Conservation (phyloP, 495 filamentous ascomycete species). For the Penicillium pulvis region DNA sequence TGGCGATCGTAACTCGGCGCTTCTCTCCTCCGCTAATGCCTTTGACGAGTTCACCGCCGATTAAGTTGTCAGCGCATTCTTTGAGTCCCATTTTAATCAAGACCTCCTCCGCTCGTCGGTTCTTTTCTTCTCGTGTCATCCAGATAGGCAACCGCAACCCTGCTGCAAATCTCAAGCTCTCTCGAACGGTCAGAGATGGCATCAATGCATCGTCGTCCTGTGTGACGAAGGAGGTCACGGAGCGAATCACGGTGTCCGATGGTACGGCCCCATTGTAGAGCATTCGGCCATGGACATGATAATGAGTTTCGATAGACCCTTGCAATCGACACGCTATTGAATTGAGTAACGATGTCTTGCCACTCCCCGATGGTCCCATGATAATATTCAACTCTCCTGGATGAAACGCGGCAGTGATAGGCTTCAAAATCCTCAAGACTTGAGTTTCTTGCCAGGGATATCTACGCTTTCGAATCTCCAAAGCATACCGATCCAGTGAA, state of each 20-base stretch:
- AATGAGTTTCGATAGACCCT: conserved; percentile 54
- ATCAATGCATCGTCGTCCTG: conserved; percentile 76
- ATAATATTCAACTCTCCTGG: conserved; percentile 70
- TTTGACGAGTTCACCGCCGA: conserved; percentile 70
- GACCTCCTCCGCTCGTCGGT: conserved; percentile 66
- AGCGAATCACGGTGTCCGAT: conserved; percentile 63
- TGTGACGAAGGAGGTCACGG: conserved; percentile 72
- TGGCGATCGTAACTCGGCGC: conserved; percentile 70
- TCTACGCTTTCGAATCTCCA: conserved; percentile 63
- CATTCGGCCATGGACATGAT: conserved; percentile 58
- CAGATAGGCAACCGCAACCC: conserved; percentile 66
- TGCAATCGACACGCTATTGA: conserved; percentile 65
- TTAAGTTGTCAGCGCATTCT: conserved; percentile 73
- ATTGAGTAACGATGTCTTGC: conserved; percentile 72
- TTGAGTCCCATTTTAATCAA: conserved; percentile 73
- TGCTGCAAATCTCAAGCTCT: conserved; percentile 69
- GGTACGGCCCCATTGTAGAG: conserved; percentile 67
- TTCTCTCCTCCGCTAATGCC: conserved; percentile 81
- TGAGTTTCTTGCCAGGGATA: conserved; percentile 43
- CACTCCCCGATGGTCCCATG: conserved; percentile 76
- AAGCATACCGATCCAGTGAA: conserved; percentile 58
- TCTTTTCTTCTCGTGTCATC: conserved; percentile 66
- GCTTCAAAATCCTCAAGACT: conserved; percentile 61
- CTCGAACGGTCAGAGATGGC: conserved; percentile 71
- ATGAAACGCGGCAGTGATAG: conserved; percentile 62